These are phyloP conservation scores for Cyclotella choctawhatcheeana DNA, from an alignment of 108 stramenopile species.

Conservation along the genomic window DNA sequence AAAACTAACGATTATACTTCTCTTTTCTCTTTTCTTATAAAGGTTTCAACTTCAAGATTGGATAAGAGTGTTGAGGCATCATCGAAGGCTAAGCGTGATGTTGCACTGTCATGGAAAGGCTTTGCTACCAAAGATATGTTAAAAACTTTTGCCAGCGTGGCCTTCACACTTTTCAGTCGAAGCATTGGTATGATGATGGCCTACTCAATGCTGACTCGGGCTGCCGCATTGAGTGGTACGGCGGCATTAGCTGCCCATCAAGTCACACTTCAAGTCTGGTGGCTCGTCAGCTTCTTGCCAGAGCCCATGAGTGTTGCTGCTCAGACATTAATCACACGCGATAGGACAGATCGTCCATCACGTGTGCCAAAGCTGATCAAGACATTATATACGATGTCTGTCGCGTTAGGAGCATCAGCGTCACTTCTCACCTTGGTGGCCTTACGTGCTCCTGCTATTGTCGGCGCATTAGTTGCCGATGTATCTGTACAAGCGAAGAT, in stretches of 20 bases:
- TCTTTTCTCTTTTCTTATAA: too few species aligned
- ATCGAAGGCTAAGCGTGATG: constrained; percentile 31
- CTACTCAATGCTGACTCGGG: constrained; percentile 38
- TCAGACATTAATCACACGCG: constrained; percentile 43
- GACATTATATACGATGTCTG: constrained; percentile 31
- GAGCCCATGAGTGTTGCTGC: constrained; percentile 39
- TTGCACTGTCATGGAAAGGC: constrained; percentile 43
- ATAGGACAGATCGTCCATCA: constrained; percentile 24
- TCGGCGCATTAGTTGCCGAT: constrained; percentile 40
- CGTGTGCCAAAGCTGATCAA: constrained; percentile 40
- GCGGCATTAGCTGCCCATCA: constrained; percentile 57
- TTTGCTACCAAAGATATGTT: constrained; percentile 31
- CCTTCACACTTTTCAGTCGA: constrained; percentile 26
- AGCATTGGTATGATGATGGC: constrained; percentile 45
- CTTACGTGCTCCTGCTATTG: constrained; percentile 17
- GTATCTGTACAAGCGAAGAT: constrained; percentile 30
- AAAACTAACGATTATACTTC: too few species aligned
- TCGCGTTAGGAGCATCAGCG: constrained; percentile 14
- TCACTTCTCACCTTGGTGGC: constrained; percentile 22
- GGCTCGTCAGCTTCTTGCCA: constrained; percentile 39
- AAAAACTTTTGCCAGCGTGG: constrained; percentile 38
- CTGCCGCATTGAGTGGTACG: constrained; percentile 45
- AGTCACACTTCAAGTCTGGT: constrained; percentile 50
- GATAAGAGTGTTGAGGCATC: constrained; percentile 30
- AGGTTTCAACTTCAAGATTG: constrained; percentile 38